phyloP scores from a whole-genome alignment of 352 stramenopile genomes.

The Pythium guiyangense region DNA sequence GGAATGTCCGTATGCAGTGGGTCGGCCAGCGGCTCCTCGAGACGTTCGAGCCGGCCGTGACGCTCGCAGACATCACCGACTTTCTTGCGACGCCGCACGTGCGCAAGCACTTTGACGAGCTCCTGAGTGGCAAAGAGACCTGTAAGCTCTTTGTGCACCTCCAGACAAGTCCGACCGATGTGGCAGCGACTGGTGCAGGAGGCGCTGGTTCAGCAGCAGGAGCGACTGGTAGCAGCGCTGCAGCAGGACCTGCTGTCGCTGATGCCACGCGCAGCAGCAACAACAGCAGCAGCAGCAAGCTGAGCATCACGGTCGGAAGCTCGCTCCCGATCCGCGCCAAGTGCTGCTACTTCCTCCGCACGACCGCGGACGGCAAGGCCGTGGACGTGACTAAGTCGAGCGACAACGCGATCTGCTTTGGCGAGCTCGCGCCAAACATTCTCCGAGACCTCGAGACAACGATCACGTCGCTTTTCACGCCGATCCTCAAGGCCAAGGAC shows the following conservation, averaged over 20 bases:
- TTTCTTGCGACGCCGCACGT: conserved; percentile 50
- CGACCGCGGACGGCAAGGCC: conserved; percentile 60
- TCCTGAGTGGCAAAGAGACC: conserved; percentile 63
- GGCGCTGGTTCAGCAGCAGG: too few species aligned
- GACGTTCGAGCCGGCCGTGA: conserved; percentile 70
- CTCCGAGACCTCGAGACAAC: conserved; percentile 75
- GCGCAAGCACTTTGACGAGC: conserved; percentile 71
- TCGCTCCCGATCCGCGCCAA: conserved; percentile 71
- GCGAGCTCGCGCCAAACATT: conserved; percentile 83
- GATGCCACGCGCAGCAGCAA: conserved; percentile 3
- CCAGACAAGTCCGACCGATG: conserved; percentile 20
- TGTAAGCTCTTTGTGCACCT: conserved; percentile 81
- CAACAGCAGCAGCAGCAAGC: conserved; percentile 36
- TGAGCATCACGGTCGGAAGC: conserved; percentile 64
- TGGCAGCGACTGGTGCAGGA: too few species aligned
- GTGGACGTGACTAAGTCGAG: conserved; percentile 70
- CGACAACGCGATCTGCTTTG: conserved; percentile 79
- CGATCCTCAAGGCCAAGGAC: conserved; percentile 90
- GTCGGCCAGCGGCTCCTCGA: conserved; percentile 69
- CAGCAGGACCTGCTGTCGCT: too few species aligned
- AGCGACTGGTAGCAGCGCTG: too few species aligned
- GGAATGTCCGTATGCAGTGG: conserved; percentile 80
- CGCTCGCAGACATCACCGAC: conserved; percentile 44
- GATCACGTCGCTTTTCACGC: conserved; percentile 85
- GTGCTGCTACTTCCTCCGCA: conserved; percentile 84